A percentile compares a stretch with the other conserved stretches of the same genome.
These are phyloP conservation scores for Ceriops tagal DNA, from an alignment of 345 rosid genomes.

Conservation along the genomic window DNA sequence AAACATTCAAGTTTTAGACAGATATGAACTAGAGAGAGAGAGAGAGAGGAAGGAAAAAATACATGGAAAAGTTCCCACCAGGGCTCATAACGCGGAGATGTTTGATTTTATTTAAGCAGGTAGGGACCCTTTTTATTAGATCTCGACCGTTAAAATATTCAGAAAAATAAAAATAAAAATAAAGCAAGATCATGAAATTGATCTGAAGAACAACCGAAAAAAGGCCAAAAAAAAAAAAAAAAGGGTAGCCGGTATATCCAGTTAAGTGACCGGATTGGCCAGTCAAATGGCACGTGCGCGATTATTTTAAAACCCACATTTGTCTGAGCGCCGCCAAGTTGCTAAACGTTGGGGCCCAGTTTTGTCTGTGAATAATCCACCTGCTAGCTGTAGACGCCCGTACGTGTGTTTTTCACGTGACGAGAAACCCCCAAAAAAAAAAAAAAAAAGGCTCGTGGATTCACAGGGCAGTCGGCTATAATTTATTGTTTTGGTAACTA, in stretches of 20 bases:
- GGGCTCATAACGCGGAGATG: constrained; percentile 7
- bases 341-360: constrained; percentile 10
- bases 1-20: constrained; percentile 11
- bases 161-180: neutral
- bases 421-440: too few relatives aligned
- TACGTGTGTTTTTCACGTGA: constrained; percentile 9
- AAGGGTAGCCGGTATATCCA: constrained; percentile 31
- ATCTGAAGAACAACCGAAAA: too few relatives aligned
- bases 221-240: neutral
- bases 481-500: too few relatives aligned
- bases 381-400: neutral
- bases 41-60: neutral
- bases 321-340: constrained; percentile 12
- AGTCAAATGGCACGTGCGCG: constrained; percentile 55
- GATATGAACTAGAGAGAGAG: neutral
- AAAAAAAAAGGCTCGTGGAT: too few relatives aligned
- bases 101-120: too few relatives aligned
- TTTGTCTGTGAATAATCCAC: constrained; percentile 13
- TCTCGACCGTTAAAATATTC: constrained; percentile 32
- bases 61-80: constrained; percentile 17
- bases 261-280: constrained; percentile 34
- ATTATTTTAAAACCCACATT: constrained; percentile 7
- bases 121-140: constrained; percentile 3
- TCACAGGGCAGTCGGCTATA: too few relatives aligned
- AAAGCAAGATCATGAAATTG: neutral